Conservation (phyloP, 2,329 filamentous ascomycete species). For the Sporothrix pallida region DNA sequence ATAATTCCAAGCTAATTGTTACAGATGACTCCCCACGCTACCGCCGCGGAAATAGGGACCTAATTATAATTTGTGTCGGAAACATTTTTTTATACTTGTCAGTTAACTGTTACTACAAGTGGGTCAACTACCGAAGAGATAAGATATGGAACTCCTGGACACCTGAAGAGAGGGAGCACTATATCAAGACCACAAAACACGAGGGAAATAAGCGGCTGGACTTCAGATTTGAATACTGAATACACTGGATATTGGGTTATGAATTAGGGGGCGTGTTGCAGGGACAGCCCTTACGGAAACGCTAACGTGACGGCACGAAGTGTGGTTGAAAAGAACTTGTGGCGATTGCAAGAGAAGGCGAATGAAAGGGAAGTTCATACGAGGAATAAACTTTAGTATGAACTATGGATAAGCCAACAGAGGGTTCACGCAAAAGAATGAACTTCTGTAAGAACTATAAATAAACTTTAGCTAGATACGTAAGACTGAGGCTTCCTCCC, state of each 20-base stretch:
- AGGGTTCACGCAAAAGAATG: no score
- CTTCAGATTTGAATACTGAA: conserved; percentile 43
- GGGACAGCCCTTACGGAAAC: no score
- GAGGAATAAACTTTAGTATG: no score
- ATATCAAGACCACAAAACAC: conserved; percentile 42
- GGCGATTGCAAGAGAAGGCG: no score
- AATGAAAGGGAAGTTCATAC: no score
- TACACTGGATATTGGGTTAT: background rate
- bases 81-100: conserved; percentile 44
- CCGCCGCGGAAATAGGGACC: conserved; percentile 58
- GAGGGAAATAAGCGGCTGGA: conserved; percentile 44
- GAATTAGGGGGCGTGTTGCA: background rate
- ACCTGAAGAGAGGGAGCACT: conserved; percentile 41
- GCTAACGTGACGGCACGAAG: no score
- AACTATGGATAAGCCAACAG: no score
- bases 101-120: conserved; percentile 45
- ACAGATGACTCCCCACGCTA: conserved; percentile 54
- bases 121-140: conserved; percentile 43
- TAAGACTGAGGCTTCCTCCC: no score
- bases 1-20: background rate
- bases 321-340: no score
- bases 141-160: conserved; percentile 43
- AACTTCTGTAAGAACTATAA: no score
- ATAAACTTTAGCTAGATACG: no score
- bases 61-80: conserved; percentile 54